These are phyloP conservation scores for Ganoderma lingzhi DNA, from an alignment of 1,284 basidiomycete genomes.

Conservation along the genomic window DNA sequence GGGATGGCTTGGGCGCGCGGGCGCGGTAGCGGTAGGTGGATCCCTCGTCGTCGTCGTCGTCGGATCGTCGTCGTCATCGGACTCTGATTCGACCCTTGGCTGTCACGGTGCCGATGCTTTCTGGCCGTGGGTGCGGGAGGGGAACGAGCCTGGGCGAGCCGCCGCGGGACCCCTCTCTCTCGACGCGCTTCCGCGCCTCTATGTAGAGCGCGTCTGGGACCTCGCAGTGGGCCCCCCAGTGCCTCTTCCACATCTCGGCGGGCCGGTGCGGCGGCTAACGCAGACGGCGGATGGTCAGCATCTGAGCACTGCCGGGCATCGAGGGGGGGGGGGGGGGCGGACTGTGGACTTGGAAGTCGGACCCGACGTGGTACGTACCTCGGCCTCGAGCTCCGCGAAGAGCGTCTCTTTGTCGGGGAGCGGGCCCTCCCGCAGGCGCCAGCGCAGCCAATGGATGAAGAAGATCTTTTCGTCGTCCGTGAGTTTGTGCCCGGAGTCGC, in stretches of 20 bases:
- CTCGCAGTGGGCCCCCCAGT: not conserved
- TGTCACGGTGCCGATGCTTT: not conserved
- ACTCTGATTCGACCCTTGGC: not conserved
- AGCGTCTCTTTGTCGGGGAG: conserved; percentile 5
- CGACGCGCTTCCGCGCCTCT: conserved; percentile 2
- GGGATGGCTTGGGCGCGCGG: not conserved
- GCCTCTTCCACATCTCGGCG: conserved; percentile 9
- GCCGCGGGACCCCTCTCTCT: not conserved
- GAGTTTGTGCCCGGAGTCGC: not conserved
- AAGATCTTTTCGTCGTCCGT: conserved; percentile 14
- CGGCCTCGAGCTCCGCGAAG: conserved; percentile 5
- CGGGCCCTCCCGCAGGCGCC: conserved; percentile 10
- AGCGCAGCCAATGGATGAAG: conserved; percentile 15
- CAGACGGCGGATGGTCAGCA: not conserved
- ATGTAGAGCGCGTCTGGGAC: conserved; percentile 9
- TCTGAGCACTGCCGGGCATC: too few species aligned
- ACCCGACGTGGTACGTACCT: not conserved
- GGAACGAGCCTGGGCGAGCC: not conserved
- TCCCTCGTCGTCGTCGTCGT: not conserved
- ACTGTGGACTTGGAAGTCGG: too few species aligned
- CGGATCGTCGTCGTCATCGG: not conserved
- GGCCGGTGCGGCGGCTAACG: conserved; percentile 2
- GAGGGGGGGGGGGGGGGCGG: not conserved
- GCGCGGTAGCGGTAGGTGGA: too few species aligned
- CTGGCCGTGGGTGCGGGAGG: not conserved